Conservation (phyloP, 1,139 yeast genomes). For the Kodamaea suecica region DNA sequence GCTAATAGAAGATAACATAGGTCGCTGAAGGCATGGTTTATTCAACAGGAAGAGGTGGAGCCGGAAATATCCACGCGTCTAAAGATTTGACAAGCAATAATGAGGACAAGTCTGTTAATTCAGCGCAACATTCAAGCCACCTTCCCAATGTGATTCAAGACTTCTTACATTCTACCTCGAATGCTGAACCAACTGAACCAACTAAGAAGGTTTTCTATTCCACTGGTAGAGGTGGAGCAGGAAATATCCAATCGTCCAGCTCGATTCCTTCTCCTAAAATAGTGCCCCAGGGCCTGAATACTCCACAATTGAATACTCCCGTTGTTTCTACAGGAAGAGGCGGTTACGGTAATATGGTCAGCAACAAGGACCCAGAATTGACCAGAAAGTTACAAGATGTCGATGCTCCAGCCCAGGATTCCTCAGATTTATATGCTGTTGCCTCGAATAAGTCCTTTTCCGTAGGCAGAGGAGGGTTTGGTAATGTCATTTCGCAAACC, state of each 20-base stretch:
- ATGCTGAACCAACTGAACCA: constrained; percentile 2
- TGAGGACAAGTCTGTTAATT: constrained; percentile 7
- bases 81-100: constrained; percentile 20
- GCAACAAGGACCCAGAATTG: constrained; percentile 57
- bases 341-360: constrained; percentile 76
- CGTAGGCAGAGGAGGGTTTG: constrained; percentile 50
- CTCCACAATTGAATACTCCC: constrained; percentile 58
- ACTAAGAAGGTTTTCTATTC: constrained; percentile 45
- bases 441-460: constrained; percentile 38
- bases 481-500: constrained; percentile 37
- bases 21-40: constrained; percentile 11
- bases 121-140: constrained; percentile 1
- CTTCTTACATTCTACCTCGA: no score
- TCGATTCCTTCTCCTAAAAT: constrained; percentile 51
- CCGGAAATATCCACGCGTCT: constrained; percentile 24
- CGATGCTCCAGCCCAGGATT: constrained; percentile 30
- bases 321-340: constrained; percentile 77
- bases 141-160: constrained; percentile 4
- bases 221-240: constrained; percentile 84
- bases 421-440: constrained; percentile 37
- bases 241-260: constrained; percentile 54
- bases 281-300: constrained; percentile 59
- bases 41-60: constrained; percentile 27
- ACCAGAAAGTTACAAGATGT: constrained; percentile 72
- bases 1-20: background rate